A percentile compares a stretch with the other conserved stretches of the same genome.
Evolutionary conservation across 345 rosid species (phyloP).

Genomic region (Salix udensis): DNA sequence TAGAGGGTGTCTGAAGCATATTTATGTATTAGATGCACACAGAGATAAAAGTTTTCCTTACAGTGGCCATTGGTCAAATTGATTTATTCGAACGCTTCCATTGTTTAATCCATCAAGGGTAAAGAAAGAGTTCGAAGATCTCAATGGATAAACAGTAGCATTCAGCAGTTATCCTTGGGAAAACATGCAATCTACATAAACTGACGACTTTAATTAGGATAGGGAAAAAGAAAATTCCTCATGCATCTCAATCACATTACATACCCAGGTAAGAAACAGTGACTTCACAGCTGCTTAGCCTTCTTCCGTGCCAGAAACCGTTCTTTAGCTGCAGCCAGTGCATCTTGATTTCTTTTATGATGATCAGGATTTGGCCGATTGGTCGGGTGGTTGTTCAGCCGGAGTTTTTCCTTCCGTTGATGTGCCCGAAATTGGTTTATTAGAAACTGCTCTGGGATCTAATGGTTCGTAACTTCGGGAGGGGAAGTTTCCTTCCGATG

Average conservation of each 20-base stretch:
- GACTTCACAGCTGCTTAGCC: conserved; percentile 40
- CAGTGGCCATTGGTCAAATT: too few species aligned
- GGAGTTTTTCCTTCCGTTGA: conserved; percentile 29
- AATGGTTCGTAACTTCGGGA: conserved; percentile 26
- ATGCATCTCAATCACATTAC: background rate
- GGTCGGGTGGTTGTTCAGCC: conserved; percentile 24
- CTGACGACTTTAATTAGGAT: too few species aligned
- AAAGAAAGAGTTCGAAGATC: too few species aligned
- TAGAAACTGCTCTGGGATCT: conserved; percentile 25
- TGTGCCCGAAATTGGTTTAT: conserved; percentile 20
- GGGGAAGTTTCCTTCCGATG: conserved; percentile 27
- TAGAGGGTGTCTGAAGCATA: too few species aligned
- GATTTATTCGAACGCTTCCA: too few species aligned
- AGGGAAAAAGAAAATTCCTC: background rate
- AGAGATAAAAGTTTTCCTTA: too few species aligned
- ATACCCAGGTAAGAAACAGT: background rate
- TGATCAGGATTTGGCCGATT: conserved; percentile 43
- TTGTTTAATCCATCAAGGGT: too few species aligned
- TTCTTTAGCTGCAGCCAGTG: conserved; percentile 71
- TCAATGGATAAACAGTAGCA: background rate
- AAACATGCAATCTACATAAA: background rate
- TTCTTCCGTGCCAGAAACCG: conserved; percentile 75
- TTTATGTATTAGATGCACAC: too few species aligned
- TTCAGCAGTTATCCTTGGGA: background rate
- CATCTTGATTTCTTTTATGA: conserved; percentile 63